Evolutionary conservation across 2,329 filamentous ascomycete genomes (phyloP).

Genomic region (Colletotrichum lini): DNA sequence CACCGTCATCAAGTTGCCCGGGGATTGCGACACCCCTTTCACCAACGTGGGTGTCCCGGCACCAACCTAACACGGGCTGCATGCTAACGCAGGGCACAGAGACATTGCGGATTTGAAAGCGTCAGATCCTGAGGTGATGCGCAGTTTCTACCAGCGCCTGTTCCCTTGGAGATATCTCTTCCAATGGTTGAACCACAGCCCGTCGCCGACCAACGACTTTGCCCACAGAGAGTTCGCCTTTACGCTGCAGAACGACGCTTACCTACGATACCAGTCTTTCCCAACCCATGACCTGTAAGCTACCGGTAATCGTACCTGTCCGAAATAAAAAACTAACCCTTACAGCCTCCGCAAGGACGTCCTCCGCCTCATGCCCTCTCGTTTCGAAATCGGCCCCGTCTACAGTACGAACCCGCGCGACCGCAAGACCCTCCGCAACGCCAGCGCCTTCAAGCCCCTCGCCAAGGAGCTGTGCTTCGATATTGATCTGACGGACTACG

Average conservation of each 20-base stretch:
- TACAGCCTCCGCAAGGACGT: conserved; percentile 89
- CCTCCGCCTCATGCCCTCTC: conserved; percentile 86
- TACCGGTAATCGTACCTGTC: too few relatives aligned
- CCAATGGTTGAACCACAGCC: conserved; percentile 97
- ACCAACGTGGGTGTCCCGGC: conserved; percentile 55
- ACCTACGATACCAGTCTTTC: conserved; percentile 89
- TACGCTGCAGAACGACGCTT: conserved; percentile 91
- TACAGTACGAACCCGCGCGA: conserved; percentile 96
- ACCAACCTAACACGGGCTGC: not conserved
- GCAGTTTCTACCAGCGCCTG: conserved; percentile 93
- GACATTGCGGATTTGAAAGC: conserved; percentile 58
- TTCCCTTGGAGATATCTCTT: conserved; percentile 97
- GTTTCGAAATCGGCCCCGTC: conserved; percentile 98
- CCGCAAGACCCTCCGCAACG: conserved; percentile 87
- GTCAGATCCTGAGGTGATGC: conserved; percentile 88
- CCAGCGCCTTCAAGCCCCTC: conserved; percentile 85
- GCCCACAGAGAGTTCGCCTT: conserved; percentile 96
- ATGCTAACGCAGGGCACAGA: conserved; percentile 44
- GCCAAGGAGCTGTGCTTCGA: conserved; percentile 98
- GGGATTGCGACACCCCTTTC: conserved; percentile 55
- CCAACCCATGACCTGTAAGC: conserved; percentile 67
- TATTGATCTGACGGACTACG: conserved; percentile 99
- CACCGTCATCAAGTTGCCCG: conserved; percentile 59
- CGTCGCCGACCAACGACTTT: conserved; percentile 89
- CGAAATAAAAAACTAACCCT: conserved; percentile 26